Conservation (phyloP, 2,329 filamentous ascomycete species). For the Dactylonectria estremocensis region DNA sequence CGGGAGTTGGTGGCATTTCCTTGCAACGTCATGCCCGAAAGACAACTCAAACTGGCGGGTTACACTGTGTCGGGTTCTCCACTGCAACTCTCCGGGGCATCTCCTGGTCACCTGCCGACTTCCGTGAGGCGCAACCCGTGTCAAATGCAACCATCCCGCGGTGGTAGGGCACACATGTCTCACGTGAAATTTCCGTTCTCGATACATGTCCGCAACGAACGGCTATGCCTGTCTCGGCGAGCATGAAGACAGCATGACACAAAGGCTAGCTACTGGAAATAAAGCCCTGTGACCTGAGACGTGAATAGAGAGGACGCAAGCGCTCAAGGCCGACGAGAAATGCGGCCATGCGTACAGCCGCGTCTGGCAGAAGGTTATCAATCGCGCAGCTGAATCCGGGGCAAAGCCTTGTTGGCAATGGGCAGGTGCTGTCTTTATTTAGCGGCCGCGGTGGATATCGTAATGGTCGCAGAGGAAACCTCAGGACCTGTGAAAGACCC, state of each 20-base stretch:
- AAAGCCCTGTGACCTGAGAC: background rate
- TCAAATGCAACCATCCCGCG: background rate
- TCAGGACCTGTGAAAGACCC: background rate
- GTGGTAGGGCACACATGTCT: background rate
- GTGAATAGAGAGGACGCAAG: background rate
- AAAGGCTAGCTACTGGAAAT: background rate
- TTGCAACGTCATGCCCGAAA: background rate
- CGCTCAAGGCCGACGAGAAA: background rate
- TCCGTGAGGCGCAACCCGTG: background rate
- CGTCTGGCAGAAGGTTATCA: background rate
- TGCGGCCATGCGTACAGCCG: background rate
- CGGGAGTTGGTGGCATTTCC: background rate
- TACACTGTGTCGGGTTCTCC: background rate
- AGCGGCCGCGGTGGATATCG: constrained; percentile 33
- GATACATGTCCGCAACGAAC: background rate
- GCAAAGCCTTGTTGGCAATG: background rate
- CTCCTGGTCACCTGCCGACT: background rate
- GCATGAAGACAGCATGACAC: background rate
- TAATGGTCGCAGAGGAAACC: background rate
- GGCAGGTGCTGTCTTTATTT: background rate
- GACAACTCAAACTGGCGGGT: background rate
- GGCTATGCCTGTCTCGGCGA: constrained; percentile 4
- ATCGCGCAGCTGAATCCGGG: background rate
- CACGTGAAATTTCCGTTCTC: background rate
- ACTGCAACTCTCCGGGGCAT: background rate